A percentile compares a stretch with the other conserved stretches of the same genome.
Conservation (phyloP, 1,284 basidiomycete genomes). For the Cutaneotrichosporon cyanovorans region DNA sequence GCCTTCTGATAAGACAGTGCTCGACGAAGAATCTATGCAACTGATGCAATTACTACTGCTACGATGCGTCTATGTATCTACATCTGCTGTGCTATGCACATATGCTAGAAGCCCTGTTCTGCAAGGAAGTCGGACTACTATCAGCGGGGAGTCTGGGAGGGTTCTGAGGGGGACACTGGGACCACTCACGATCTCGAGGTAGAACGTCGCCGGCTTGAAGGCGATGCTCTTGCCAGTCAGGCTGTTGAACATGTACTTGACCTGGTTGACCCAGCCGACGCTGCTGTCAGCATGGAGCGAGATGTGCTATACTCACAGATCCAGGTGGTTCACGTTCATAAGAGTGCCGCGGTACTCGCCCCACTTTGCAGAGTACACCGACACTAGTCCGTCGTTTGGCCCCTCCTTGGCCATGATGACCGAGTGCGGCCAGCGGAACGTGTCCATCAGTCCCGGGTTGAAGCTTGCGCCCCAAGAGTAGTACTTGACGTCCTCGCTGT, state of each 20-base stretch:
- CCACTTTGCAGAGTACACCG: conserved; percentile 80
- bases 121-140: conserved; percentile 42
- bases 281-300: conserved; percentile 10
- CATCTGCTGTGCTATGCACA: too few species aligned
- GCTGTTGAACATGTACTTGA: conserved; percentile 73
- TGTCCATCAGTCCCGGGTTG: conserved; percentile 77
- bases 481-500: conserved; percentile 69
- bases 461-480: conserved; percentile 90
- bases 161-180: too few species aligned
- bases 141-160: not conserved
- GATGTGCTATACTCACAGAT: conserved; percentile 53
- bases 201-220: conserved; percentile 82
- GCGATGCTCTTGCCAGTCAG: conserved; percentile 80
- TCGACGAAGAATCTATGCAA: too few species aligned
- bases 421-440: conserved; percentile 75
- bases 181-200: conserved; percentile 59
- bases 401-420: conserved; percentile 83
- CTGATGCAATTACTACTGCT: too few species aligned
- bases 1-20: too few species aligned
- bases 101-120: conserved; percentile 36
- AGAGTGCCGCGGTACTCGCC: conserved; percentile 69
- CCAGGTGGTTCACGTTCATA: conserved; percentile 81
- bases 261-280: conserved; percentile 49
- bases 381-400: conserved; percentile 89
- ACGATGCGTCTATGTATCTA: too few species aligned